Evolutionary conservation across 768 basidiomycete genomes (phyloP).

Genomic region (Podaxis sp.): DNA sequence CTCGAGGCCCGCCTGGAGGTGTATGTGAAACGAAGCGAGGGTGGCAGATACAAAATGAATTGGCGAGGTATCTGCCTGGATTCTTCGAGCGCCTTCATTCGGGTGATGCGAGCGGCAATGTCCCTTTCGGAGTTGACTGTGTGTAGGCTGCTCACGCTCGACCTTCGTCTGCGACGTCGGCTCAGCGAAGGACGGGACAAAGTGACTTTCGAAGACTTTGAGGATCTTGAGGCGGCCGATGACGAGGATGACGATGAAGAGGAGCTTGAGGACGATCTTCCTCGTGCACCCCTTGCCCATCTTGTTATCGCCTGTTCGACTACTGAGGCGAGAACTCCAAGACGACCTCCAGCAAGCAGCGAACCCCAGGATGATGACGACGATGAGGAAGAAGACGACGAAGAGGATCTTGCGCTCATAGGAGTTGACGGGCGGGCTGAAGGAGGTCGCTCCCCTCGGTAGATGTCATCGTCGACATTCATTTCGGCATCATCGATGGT

Average conservation of each 20-base stretch:
- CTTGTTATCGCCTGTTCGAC: conserved; percentile 68
- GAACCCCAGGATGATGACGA: conserved; percentile 39
- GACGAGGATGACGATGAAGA: conserved; percentile 39
- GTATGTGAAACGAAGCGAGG: conserved; percentile 17
- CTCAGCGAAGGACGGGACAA: conserved; percentile 36
- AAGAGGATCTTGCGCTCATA: conserved; percentile 27
- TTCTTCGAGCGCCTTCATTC: conserved; percentile 58
- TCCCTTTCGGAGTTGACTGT: conserved; percentile 53
- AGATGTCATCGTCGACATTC: conserved; percentile 47
- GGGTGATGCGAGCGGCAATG: conserved; percentile 53
- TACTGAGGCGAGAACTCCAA: conserved; percentile 54
- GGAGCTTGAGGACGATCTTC: conserved; percentile 34
- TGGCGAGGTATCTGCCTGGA: conserved; percentile 55
- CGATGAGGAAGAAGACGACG: conserved; percentile 36
- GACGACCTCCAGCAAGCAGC: conserved; percentile 31
- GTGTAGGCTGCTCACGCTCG: conserved; percentile 46
- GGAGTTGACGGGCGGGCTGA: conserved; percentile 22
- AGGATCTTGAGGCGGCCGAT: conserved; percentile 34
- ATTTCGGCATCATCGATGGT: conserved; percentile 17
- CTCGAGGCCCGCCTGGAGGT: conserved; percentile 7
- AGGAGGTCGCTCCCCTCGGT: conserved; percentile 46
- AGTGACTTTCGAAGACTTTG: conserved; percentile 37
- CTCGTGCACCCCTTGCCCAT: conserved; percentile 52
- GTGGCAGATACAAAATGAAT: conserved; percentile 64
- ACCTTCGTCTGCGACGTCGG: conserved; percentile 42